Conservation (phyloP, 2,329 filamentous ascomycete species). For the Aspergillus amoenus region DNA sequence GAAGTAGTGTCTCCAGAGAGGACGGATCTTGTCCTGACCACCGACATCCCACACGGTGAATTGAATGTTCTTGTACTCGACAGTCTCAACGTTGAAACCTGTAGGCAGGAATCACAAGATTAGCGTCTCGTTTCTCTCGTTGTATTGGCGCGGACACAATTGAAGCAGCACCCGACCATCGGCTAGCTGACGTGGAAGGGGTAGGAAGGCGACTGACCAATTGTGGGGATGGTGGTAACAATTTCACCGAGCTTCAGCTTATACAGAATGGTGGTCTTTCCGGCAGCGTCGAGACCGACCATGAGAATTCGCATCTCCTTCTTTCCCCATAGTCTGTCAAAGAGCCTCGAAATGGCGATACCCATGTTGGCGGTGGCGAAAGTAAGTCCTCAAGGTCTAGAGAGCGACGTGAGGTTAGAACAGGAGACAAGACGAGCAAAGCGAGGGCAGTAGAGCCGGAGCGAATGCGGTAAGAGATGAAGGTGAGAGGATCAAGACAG, state of each 20-base stretch:
- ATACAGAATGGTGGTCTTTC: constrained; percentile 99
- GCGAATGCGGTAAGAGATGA: constrained; percentile 4
- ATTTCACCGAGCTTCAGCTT: constrained; percentile 99
- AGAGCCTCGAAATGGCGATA: constrained; percentile 95
- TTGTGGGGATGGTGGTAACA: constrained; percentile 98
- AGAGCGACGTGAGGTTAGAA: constrained; percentile 21
- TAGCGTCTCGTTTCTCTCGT: constrained; percentile 10
- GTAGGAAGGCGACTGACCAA: constrained; percentile 62
- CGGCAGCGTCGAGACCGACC: constrained; percentile 98
- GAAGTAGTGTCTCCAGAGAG: constrained; percentile 99
- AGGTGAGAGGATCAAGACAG: constrained; percentile 3
- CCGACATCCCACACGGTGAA: constrained; percentile 99
- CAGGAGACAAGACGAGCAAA: constrained; percentile 6
- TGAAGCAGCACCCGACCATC: not conserved
- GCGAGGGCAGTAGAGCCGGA: not conserved
- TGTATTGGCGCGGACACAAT: not conserved
- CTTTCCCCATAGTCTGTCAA: constrained; percentile 96
- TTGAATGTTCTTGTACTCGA: constrained; percentile 99
- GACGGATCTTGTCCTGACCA: constrained; percentile 99
- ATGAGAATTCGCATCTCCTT: constrained; percentile 99
- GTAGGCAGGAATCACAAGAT: constrained; percentile 10
- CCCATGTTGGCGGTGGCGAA: constrained; percentile 71
- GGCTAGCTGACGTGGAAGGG: constrained; percentile 3
- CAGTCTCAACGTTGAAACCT: constrained; percentile 99
- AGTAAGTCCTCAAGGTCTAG: constrained; percentile 21